These are phyloP conservation scores for Annulohypoxylon stygium DNA, from an alignment of 495 filamentous ascomycete genomes.

Conservation along the genomic window DNA sequence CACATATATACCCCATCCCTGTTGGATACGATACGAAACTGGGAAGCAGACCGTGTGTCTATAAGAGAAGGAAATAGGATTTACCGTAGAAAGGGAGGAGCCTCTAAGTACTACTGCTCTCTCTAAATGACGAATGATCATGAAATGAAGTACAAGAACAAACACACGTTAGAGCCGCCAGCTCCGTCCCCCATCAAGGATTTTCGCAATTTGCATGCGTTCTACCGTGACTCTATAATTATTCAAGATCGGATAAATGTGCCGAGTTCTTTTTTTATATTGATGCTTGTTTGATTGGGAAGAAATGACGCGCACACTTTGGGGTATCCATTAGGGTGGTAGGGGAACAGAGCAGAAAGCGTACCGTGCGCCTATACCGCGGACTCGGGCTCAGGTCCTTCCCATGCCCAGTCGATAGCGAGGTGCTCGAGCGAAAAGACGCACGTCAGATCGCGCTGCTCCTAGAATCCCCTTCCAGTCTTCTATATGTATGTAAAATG, in stretches of 20 bases:
- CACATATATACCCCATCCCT: conserved; percentile 24
- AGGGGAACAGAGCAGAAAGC: conserved; percentile 7
- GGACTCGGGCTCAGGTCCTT: neutral
- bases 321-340: conserved; percentile 9
- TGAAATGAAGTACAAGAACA: conserved; percentile 4
- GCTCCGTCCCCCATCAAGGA: neutral
- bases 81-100: conserved; percentile 5
- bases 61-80: conserved; percentile 15
- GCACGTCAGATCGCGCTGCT: conserved; percentile 2
- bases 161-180: conserved; percentile 11
- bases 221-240: conserved; percentile 21
- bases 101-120: conserved; percentile 10
- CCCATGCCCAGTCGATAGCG: neutral
- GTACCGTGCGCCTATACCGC: conserved; percentile 11
- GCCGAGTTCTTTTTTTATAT: neutral
- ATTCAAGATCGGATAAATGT: neutral
- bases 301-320: neutral
- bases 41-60: conserved; percentile 13
- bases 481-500: neutral
- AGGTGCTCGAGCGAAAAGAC: conserved; percentile 3
- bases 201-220: conserved; percentile 26
- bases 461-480: neutral
- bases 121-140: conserved; percentile 31
- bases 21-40: neutral
- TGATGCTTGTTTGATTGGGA: neutral